Base-by-base conservation (phyloP, 805 yeast genomes). In the Candida montana region DNA sequence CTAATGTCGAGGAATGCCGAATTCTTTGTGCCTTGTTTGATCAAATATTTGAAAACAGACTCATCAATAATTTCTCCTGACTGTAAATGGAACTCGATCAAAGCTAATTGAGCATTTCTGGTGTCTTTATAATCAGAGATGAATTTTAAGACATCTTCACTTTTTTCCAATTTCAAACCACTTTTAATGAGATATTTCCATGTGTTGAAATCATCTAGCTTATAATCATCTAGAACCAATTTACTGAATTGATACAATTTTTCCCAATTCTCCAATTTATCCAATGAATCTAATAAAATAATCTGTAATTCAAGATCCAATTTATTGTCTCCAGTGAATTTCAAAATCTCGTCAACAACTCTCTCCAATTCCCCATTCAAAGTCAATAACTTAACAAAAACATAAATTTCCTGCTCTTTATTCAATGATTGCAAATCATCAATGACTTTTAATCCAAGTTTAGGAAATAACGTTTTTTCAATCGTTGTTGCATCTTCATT, bases 141-240 rank as follows among this genome's bases (percentile, higher is more conserved):
- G n/a, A 64, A 48, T 2, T 49, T 33, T 1, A 73, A 58, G 3
- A 65, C 69, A 1, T 44, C 39, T 5, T 38, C 38, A 17, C n/a
- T 20, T 2, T 40, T 59, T 51, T 11, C 61, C 18, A 72, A 48
- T 20, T 69, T 50, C 16, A 55, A 51, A 1, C 71, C 69, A 3
- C 89, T 64, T 34, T 67, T 62, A 17, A 77, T 69, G 37, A 74
- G 60, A 15, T 68, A 63, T 49, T 78, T 74, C 86, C 95, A 87
- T 30, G 88, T 77, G 42, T 76, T 74, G 68, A 77, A 90, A 58
- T 89, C 95, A 58, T 90, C 88, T 41, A 83, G 72, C 9, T 68
- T 58, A 19, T 71, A 62, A 4, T 62, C 65, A 15, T 70, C 63
- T 27, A 88, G 57, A 12, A 77, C 66, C 4, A 52, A 45, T 5